A percentile compares a stretch with the other conserved stretches of the same genome.
phyloP scores from a whole-genome alignment of 2,329 filamentous ascomycete genomes.

The Phaeosphaeria sp. region DNA sequence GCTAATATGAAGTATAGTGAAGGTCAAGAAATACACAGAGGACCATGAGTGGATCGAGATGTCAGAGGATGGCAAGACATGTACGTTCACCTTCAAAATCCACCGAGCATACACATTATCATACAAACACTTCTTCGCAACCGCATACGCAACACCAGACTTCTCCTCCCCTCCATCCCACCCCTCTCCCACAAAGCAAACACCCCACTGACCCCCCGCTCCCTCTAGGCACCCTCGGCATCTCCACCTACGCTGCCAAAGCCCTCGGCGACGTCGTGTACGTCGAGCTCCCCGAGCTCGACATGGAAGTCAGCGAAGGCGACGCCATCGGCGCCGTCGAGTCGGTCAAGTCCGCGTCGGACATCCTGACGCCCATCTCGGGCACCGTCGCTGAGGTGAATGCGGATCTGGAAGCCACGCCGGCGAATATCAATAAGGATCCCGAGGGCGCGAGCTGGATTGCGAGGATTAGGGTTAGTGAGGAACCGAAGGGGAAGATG shows the following conservation, averaged over 20 bases:
- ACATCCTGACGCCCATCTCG: conserved; percentile 88
- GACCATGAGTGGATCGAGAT: conserved; percentile 99
- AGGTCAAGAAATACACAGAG: conserved; percentile 86
- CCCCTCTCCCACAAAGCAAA: background rate
- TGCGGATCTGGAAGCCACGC: conserved; percentile 78
- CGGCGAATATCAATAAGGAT: conserved; percentile 84
- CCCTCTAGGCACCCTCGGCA: conserved; percentile 75
- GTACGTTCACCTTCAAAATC: conserved; percentile 49
- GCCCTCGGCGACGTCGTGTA: conserved; percentile 96
- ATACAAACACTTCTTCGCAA: too few relatives aligned
- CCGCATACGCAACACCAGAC: too few relatives aligned
- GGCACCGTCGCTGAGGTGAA: conserved; percentile 82
- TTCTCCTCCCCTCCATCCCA: background rate
- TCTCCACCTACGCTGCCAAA: conserved; percentile 89
- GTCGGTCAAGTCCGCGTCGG: conserved; percentile 97
- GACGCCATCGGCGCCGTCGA: conserved; percentile 94
- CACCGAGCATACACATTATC: too few relatives aligned
- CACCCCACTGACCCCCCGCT: conserved; percentile 8
- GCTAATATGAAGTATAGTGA: conserved; percentile 55
- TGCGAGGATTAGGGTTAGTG: conserved; percentile 80
- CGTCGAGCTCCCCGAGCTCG: conserved; percentile 85
- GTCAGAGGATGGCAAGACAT: conserved; percentile 79
- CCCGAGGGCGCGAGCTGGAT: conserved; percentile 95
- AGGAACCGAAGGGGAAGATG: conserved; percentile 66
- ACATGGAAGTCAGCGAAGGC: conserved; percentile 72